Base-by-base conservation (phyloP, 306 rosid genomes). In the Vigna hirtella region DNA sequence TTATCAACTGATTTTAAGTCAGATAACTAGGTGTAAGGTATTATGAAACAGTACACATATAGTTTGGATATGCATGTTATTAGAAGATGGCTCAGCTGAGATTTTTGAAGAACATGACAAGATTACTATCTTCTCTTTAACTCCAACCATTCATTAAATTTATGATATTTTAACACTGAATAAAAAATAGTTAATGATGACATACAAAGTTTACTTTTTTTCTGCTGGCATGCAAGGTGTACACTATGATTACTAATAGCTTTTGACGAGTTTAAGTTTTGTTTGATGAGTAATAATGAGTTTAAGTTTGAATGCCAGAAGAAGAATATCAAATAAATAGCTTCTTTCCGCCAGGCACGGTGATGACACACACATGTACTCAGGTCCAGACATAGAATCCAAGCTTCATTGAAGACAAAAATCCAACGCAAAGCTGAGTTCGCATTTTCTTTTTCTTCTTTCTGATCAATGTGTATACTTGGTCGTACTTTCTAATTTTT, bases 321-420 rank as follows among this genome's bases (percentile, higher is more conserved):
- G 5, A 12, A 16, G 45, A 32, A 63, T 63, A 63, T 34, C 16
- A 3, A 34, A 34, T 34, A 62, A 11, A 6, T 57, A 26, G 48
- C 14, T 36, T 64, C 50, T 16, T 64, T 64, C 49, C 16, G 9
- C 16, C 66, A 30, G 42, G 42, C 48, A 64, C 26, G 30, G 50
- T 26, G 3, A 63, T 7, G 47, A 59, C 69, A 32, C 47, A 40
- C 45, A 42, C 45, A 62, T 34, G 22, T 62, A 32, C 47, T 47
- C 43, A 32, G 67, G 67, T 16, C 1, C 69, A 63, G 69, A 64
- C 70, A 64, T 64, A 36, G 50, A 36, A 64, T 64, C 28, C 70
- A 64, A n/a, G 48, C 50, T 17, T 64, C 9, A 16, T 49, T 17
- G 49, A 64, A 64, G 70, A 64, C 66, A 61, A 66, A 66, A 66